Conservation (phyloP, 257 asterid species). For the Jacaranda mimosifolia region DNA sequence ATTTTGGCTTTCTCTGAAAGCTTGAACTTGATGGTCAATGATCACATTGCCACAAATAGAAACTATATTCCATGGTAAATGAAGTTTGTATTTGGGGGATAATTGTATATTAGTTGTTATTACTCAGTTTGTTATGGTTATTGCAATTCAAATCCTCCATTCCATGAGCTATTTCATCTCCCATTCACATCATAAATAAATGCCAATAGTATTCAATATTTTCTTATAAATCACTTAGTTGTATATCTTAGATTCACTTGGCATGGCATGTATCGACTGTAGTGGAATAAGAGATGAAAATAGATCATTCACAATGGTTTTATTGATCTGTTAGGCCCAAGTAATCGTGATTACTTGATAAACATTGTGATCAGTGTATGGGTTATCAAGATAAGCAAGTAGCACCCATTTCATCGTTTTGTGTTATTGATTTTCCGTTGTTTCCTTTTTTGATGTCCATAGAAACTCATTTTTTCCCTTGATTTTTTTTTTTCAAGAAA, state of each 20-base stretch:
- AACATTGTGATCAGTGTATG: neutral
- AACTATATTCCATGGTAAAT: neutral
- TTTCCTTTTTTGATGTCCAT: neutral
- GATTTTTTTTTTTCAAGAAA: neutral
- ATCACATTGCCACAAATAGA: neutral
- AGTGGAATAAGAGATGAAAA: too few relatives aligned
- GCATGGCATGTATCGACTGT: too few relatives aligned
- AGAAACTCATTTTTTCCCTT: neutral
- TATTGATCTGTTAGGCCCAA: neutral
- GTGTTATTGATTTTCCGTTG: neutral
- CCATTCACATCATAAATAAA: too few relatives aligned
- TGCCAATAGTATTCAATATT: too few relatives aligned
- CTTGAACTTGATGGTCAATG: neutral
- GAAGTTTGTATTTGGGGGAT: neutral
- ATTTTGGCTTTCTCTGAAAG: neutral
- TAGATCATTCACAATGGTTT: too few relatives aligned
- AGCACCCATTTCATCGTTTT: neutral
- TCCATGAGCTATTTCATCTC: too few relatives aligned
- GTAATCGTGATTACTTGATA: neutral
- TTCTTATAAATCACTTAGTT: too few relatives aligned
- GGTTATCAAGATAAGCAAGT: neutral
- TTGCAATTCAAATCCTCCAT: too few relatives aligned
- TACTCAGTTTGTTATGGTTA: too few relatives aligned
- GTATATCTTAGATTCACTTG: too few relatives aligned
- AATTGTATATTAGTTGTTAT: too few relatives aligned